These are phyloP conservation scores for Hypomontagnella monticulosa DNA, from an alignment of 495 filamentous ascomycete genomes.

Conservation along the genomic window DNA sequence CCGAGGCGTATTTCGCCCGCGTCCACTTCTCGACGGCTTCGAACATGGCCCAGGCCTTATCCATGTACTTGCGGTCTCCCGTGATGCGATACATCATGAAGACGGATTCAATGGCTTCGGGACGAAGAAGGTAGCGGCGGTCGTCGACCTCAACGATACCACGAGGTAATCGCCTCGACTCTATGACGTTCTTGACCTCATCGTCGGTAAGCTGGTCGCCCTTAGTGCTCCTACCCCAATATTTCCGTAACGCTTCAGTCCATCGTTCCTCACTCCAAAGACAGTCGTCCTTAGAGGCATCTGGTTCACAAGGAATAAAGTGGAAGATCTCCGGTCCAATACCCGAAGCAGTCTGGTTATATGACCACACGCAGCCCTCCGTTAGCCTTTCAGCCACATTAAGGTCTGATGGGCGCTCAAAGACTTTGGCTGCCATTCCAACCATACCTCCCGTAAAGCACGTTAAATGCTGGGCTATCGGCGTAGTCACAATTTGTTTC, in stretches of 20 bases:
- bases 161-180: slow-evolving; percentile 58
- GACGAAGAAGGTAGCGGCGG: slow-evolving; percentile 72
- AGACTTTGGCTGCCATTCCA: slow-evolving; percentile 78
- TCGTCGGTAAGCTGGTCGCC: slow-evolving; percentile 46
- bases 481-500: slow-evolving; percentile 38
- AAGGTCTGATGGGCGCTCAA: slow-evolving; percentile 74
- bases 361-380: slow-evolving; percentile 90
- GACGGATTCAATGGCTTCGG: slow-evolving; percentile 72
- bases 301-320: slow-evolving; percentile 65
- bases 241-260: slow-evolving; percentile 43
- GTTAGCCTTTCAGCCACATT: slow-evolving; percentile 77
- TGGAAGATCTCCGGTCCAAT: slow-evolving; percentile 81
- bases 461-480: slow-evolving; percentile 54
- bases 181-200: slow-evolving; percentile 52
- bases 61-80: slow-evolving; percentile 60
- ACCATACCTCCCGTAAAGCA: slow-evolving; percentile 92
- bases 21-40: slow-evolving; percentile 44
- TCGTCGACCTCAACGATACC: slow-evolving; percentile 70
- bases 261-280: slow-evolving; percentile 46
- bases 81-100: slow-evolving; percentile 71
- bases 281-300: slow-evolving; percentile 43
- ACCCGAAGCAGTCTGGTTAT: slow-evolving; percentile 73
- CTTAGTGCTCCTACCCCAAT: slow-evolving; percentile 40
- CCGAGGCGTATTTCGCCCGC: slow-evolving; percentile 42
- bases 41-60: slow-evolving; percentile 74